Evolutionary conservation across 179 eudicot species (phyloP).

Genomic region (Camellia oleifera): DNA sequence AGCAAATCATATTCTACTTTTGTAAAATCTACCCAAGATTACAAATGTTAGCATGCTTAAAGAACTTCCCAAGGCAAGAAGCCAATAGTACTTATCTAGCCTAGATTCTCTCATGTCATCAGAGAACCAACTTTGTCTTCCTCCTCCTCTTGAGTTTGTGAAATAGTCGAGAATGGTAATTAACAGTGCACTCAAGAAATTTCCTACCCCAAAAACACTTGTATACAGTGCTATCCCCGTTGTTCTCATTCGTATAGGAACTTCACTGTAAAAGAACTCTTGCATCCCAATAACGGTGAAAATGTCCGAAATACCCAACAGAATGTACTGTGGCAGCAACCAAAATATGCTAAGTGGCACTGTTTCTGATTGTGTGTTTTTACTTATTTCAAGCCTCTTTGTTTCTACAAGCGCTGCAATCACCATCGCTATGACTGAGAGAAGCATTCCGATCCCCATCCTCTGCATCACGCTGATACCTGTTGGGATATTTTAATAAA

Average conservation of each 20-base stretch:
- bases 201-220: constrained; percentile 93
- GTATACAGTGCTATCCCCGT: constrained; percentile 86
- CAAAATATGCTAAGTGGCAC: constrained; percentile 60
- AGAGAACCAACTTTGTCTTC: constrained; percentile 64
- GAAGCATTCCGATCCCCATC: constrained; percentile 87
- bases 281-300: constrained; percentile 99
- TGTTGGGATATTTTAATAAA: no score
- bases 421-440: constrained; percentile 80
- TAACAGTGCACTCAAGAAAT: constrained; percentile 71
- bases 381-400: constrained; percentile 45
- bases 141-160: constrained; percentile 31
- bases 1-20: constrained; percentile 30
- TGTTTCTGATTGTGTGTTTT: constrained; percentile 14
- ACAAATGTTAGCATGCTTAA: constrained; percentile 56
- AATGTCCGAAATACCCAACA: constrained; percentile 85
- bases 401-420: constrained; percentile 75
- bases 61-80: constrained; percentile 56
- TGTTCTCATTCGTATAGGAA: constrained; percentile 75
- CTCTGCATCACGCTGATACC: constrained; percentile 66
- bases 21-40: constrained; percentile 51
- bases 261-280: constrained; percentile 88
- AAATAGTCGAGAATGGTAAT: constrained; percentile 58
- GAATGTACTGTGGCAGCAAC: constrained; percentile 83
- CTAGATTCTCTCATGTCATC: constrained; percentile 84
- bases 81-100: constrained; percentile 90